Conservation (phyloP, 495 filamentous ascomycete species). For the Penicillium lividum region DNA sequence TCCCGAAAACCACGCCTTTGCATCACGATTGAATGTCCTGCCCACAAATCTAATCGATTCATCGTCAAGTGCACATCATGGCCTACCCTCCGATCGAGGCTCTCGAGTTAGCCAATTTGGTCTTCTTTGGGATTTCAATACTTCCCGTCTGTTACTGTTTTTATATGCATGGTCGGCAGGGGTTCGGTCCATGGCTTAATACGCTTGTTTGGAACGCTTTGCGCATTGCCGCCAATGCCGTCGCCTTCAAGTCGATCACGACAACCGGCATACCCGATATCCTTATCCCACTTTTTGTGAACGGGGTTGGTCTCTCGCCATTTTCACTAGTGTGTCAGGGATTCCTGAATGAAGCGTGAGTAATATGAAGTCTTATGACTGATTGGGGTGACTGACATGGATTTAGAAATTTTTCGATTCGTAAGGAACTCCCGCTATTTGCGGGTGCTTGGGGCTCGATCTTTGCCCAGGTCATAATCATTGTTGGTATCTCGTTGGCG, state of each 20-base stretch:
- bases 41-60: neutral
- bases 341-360: neutral
- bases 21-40: neutral
- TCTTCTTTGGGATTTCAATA: constrained; percentile 4
- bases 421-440: neutral
- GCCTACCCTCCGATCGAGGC: neutral
- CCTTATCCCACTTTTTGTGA: neutral
- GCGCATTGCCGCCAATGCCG: neutral
- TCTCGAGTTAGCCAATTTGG: neutral
- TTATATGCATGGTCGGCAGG: constrained; percentile 3
- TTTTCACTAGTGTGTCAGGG: neutral
- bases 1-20: neutral
- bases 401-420: neutral
- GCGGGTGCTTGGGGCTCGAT: neutral
- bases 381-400: neutral
- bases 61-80: neutral
- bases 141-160: constrained; percentile 2
- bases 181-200: neutral
- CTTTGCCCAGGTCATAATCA: neutral
- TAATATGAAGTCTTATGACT: too few species aligned
- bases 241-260: neutral
- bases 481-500: neutral
- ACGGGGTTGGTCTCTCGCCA: neutral
- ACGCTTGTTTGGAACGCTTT: neutral
- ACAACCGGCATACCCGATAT: neutral